Percentiles rank a stretch among this genome's conserved stretches.
Conservation (phyloP, 2,329 filamentous ascomycete species). For the Neonectria sp. region DNA sequence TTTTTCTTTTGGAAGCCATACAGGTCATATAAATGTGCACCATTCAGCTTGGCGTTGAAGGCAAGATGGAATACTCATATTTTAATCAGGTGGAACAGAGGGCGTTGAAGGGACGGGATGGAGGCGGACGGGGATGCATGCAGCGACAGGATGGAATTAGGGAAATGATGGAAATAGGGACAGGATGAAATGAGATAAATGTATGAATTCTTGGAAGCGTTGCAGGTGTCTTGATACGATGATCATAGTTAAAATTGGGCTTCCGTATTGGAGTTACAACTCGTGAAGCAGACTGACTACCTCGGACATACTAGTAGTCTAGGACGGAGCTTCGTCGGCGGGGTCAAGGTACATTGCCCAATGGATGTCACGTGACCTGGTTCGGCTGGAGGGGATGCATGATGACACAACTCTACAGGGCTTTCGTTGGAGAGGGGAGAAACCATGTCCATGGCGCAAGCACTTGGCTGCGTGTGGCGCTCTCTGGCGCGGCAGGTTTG, state of each 20-base stretch:
- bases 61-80: slow-evolving; percentile 36
- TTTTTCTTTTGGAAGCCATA: slow-evolving; percentile 37
- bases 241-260: not conserved
- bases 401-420: slow-evolving; percentile 39
- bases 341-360: not conserved
- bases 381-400: slow-evolving; percentile 25
- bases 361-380: slow-evolving; percentile 33
- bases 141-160: slow-evolving; percentile 19
- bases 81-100: slow-evolving; percentile 37
- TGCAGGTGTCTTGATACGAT: not conserved
- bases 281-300: not conserved
- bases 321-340: not conserved
- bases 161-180: slow-evolving; percentile 11
- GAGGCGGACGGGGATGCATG: slow-evolving; percentile 31
- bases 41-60: slow-evolving; percentile 47
- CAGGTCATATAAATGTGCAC: slow-evolving; percentile 39
- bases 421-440: slow-evolving; percentile 12
- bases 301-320: not conserved
- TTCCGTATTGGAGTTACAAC: too few species aligned
- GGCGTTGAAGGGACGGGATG: slow-evolving; percentile 39
- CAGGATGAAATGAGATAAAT: slow-evolving; percentile 43
- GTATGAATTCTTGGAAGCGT: slow-evolving; percentile 35
- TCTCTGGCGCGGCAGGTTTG: slow-evolving; percentile 15
- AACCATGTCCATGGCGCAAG: slow-evolving; percentile 22
- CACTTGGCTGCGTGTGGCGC: slow-evolving; percentile 25